Evolutionary conservation across 768 basidiomycete species (phyloP).

Genomic region (Hypsizygus marmoreus): DNA sequence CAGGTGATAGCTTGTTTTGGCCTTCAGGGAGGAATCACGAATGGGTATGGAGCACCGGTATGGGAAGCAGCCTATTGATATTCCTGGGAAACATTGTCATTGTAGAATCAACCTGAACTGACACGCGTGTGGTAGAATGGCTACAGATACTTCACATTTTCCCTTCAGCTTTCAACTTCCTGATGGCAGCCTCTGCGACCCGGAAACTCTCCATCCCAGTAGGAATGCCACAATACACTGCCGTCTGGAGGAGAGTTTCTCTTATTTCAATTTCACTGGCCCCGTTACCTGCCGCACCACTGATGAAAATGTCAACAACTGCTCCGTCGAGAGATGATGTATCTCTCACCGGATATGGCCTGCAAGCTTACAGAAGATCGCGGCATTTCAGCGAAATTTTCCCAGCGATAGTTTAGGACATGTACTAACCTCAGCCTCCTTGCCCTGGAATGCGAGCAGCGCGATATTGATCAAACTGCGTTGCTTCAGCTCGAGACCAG

Average conservation of each 20-base stretch:
- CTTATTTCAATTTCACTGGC: slow-evolving; percentile 44
- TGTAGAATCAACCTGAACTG: not conserved
- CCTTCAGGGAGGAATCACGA: too few species aligned
- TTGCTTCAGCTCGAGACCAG: slow-evolving; percentile 46
- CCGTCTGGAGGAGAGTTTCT: slow-evolving; percentile 44
- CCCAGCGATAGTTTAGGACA: too few species aligned
- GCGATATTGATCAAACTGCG: slow-evolving; percentile 48
- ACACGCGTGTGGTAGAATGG: not conserved
- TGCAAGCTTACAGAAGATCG: slow-evolving; percentile 28
- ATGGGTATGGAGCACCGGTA: too few species aligned
- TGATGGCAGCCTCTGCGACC: slow-evolving; percentile 39
- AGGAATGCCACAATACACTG: slow-evolving; percentile 44
- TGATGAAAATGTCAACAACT: slow-evolving; percentile 12
- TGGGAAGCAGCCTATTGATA: too few species aligned
- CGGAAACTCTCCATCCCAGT: slow-evolving; percentile 45
- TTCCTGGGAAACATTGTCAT: not conserved
- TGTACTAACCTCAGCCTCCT: slow-evolving; percentile 39
- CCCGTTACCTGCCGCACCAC: slow-evolving; percentile 47
- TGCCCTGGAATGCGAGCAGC: slow-evolving; percentile 43
- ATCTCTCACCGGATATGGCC: slow-evolving; percentile 39
- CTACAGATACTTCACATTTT: slow-evolving; percentile 16
- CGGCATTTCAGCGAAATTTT: not conserved
- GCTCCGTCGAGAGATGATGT: too few species aligned
- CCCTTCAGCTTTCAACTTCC: slow-evolving; percentile 40
- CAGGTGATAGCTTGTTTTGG: too few species aligned